Conservation (phyloP, 768 basidiomycete species). For the Hygrocybe coccinea region DNA sequence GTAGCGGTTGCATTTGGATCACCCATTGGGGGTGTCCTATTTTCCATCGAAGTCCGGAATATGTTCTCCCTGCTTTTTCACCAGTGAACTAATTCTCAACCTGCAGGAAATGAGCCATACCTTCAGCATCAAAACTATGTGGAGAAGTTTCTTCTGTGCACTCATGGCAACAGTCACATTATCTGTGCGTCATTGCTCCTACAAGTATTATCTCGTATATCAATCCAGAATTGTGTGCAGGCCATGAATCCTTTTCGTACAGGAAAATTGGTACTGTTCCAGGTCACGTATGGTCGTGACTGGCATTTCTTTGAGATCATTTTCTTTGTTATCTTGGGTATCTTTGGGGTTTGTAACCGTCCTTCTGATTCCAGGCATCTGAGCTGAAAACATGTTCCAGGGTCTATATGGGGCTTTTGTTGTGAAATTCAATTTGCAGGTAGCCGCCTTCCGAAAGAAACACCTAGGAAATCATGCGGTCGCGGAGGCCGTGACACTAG, state of each 20-base stretch:
- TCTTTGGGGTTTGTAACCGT: slow-evolving; percentile 73
- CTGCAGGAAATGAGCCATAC: slow-evolving; percentile 94
- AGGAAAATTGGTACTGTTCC: slow-evolving; percentile 95
- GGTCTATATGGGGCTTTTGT: slow-evolving; percentile 96
- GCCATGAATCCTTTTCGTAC: slow-evolving; percentile 98
- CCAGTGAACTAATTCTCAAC: not conserved
- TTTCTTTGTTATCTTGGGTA: slow-evolving; percentile 89
- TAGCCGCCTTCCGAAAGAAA: slow-evolving; percentile 90
- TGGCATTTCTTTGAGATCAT: slow-evolving; percentile 99
- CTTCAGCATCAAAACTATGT: slow-evolving; percentile 98
- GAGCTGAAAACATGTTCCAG: slow-evolving; percentile 37
- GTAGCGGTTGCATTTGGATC: slow-evolving; percentile 98
- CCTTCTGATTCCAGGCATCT: not conserved
- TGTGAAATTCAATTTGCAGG: slow-evolving; percentile 94
- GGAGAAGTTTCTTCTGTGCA: slow-evolving; percentile 96
- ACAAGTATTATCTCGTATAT: slow-evolving; percentile 3
- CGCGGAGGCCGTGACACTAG: slow-evolving; percentile 83
- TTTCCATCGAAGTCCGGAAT: slow-evolving; percentile 84
- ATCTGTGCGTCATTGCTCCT: slow-evolving; percentile 56
- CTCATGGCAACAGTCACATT: slow-evolving; percentile 94
- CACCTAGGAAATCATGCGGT: slow-evolving; percentile 80
- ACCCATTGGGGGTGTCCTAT: slow-evolving; percentile 95
- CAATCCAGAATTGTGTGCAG: slow-evolving; percentile 35
- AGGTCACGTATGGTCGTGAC: slow-evolving; percentile 93
- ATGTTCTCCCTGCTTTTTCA: not conserved